These are phyloP conservation scores for Arthrobotrys sinensis DNA, from an alignment of 2,329 filamentous ascomycete genomes.

Conservation along the genomic window DNA sequence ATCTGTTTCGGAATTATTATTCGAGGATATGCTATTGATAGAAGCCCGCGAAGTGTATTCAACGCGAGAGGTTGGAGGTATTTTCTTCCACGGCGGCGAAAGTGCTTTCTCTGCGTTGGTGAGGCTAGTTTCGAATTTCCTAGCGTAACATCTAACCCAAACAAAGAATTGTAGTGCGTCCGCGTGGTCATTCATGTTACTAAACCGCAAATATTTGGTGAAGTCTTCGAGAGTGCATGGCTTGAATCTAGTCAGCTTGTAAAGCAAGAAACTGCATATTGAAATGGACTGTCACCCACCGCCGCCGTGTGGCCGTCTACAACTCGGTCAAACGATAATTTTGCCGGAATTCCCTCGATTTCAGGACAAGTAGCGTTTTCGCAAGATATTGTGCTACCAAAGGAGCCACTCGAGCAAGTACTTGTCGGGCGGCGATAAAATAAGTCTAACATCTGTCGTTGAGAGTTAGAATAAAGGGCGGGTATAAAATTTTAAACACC, in stretches of 20 bases:
- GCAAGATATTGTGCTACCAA: conserved; percentile 23
- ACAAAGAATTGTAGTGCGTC: conserved; percentile 51
- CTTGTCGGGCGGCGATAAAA: conserved; percentile 54
- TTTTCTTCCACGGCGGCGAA: conserved; percentile 38
- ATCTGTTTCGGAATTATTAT: conserved; percentile 22
- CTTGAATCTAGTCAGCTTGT: conserved; percentile 15
- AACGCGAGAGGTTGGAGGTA: neutral
- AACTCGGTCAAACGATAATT: conserved; percentile 49
- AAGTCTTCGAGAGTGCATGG: conserved; percentile 53
- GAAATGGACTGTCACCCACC: conserved; percentile 21
- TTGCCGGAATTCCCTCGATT: conserved; percentile 42
- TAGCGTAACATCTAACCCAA: conserved; percentile 43
- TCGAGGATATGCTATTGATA: neutral
- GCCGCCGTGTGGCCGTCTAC: conserved; percentile 32
- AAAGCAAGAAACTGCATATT: neutral
- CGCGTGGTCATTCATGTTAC: conserved; percentile 48
- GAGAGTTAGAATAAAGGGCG: neutral
- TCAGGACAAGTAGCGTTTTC: conserved; percentile 35
- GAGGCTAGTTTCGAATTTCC: conserved; percentile 44
- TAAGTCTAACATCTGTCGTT: conserved; percentile 40
- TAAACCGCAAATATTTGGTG: conserved; percentile 50
- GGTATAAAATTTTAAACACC: neutral
- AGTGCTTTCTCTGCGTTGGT: conserved; percentile 29
- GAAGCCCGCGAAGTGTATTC: conserved; percentile 24
- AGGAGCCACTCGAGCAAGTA: conserved; percentile 37